A percentile compares a stretch with the other conserved stretches of the same genome.
These are phyloP conservation scores for Antitrichia curtipendula DNA, from an alignment of 225 moss, liverwort and hornwort genomes.

Conservation along the genomic window DNA sequence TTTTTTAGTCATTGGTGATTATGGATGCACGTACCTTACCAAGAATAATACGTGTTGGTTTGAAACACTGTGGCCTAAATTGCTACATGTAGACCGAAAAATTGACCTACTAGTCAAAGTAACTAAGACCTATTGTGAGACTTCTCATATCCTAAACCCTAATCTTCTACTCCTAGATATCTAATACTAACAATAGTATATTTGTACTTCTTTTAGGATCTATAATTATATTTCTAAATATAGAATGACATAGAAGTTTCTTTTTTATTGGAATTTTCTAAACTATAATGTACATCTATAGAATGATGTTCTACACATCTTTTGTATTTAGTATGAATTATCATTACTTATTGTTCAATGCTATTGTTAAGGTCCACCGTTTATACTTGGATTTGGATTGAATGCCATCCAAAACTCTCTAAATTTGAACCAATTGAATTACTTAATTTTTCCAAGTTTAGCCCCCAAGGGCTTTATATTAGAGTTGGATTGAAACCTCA, in stretches of 20 bases:
- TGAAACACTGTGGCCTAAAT: background rate
- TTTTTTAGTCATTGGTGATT: background rate
- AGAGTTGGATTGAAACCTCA: no score
- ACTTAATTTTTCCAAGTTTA: no score
- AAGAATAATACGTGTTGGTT: background rate
- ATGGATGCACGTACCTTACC: background rate
- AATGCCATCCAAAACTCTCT: no score
- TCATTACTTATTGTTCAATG: no score
- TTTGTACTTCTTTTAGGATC: accelerated
- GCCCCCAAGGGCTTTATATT: no score
- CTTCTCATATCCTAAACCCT: background rate
- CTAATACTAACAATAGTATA: background rate
- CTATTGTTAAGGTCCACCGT: no score
- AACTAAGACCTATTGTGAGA: background rate
- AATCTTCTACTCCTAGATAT: no score
- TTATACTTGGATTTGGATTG: no score
- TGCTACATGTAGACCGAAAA: background rate
- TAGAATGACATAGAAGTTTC: background rate
- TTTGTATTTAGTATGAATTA: no score
- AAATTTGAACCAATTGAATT: no score
- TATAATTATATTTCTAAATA: background rate
- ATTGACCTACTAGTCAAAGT: background rate
- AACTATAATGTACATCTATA: background rate
- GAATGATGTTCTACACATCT: background rate
- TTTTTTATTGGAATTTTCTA: no score